Evolutionary conservation across 1,284 basidiomycete genomes (phyloP), one percentile per base, ranked within the genome.

Genomic region (Ganoderma sp.): DNA sequence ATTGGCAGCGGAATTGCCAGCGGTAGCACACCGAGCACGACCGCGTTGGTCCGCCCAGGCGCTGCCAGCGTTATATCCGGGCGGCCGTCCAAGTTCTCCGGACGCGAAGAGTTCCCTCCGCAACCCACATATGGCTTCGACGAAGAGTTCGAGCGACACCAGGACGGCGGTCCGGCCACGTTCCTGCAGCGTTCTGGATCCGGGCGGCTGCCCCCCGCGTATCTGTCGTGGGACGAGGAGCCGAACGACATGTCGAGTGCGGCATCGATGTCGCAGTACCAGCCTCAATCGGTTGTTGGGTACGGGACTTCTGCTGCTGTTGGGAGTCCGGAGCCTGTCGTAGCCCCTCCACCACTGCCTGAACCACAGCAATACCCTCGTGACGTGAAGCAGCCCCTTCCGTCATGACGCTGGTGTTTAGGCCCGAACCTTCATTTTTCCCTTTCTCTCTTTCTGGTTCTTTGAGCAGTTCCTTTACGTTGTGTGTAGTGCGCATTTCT

Each of bases 191-290:
- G 71, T 3, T 73, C 71, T 0, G 63, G 45, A 19, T 73, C 71
- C 15, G 71, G 71, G 15, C 41, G 71, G 60, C 58, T 71, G 3
- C 71, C 71, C n/a, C 71, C 71, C 1, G 71, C 69, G 42, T 73
- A 73, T 50, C 58, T 67, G 39, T 71, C 69, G 14, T 73, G 71
- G 71, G 71, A 71, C 34, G 63, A 66, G n/a, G 32, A 48, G 43
- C 65, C 59, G 14, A 22, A 10, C 15, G 58, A 45, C 37, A 9
- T 41, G 50, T 32, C 9, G 37, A 7, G 37, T 2, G 60, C 19
- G 22, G 39, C 25, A 19, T 32, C 28, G 22, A 39, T 19, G 28
- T 32, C 43, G 2, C 43, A 37, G 28, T 43, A 41, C 8, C 61
- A 61, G 17, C 25, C 41, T 14, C 60, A 60, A 8, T 28, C 28